Percentiles rank a stretch among this genome's conserved stretches.
These are phyloP conservation scores for Eucalyptus globulus DNA, from an alignment of 345 rosid species.

Conservation along the genomic window DNA sequence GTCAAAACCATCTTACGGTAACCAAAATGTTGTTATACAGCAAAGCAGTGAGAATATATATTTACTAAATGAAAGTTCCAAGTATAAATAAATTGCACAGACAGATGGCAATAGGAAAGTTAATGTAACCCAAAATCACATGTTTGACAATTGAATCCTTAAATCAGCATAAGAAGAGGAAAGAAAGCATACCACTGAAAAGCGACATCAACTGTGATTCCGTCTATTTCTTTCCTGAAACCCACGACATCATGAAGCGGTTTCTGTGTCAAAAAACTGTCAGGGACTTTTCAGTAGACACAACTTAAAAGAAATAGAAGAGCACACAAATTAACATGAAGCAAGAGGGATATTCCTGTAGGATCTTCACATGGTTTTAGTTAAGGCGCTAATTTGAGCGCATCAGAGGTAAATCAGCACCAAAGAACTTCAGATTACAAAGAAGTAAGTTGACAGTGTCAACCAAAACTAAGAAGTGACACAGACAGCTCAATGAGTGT, in stretches of 20 bases:
- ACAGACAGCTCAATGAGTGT: not conserved
- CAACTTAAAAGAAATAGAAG: not conserved
- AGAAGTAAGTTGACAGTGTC: not conserved
- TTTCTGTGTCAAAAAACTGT: constrained; percentile 37
- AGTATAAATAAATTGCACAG: not conserved
- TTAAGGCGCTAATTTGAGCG: not conserved
- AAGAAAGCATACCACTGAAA: constrained; percentile 69
- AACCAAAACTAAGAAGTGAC: not conserved
- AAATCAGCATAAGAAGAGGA: not conserved
- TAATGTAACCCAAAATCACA: not conserved
- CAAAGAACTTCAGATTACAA: not conserved
- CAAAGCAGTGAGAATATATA: not conserved
- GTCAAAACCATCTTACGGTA: not conserved
- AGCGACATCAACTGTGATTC: constrained; percentile 62
- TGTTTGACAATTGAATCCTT: not conserved
- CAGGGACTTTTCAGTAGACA: constrained; percentile 7
- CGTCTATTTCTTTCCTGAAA: constrained; percentile 58
- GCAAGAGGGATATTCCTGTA: not conserved
- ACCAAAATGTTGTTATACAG: not conserved
- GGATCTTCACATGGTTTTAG: not conserved
- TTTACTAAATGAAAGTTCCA: not conserved
- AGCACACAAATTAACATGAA: not conserved
- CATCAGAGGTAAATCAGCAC: not conserved
- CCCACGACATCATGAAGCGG: constrained; percentile 84
- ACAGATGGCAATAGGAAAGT: not conserved